A percentile compares a stretch with the other conserved stretches of the same genome.
Evolutionary conservation across 345 rosid species (phyloP).

Genomic region (Alliaria petiolata): DNA sequence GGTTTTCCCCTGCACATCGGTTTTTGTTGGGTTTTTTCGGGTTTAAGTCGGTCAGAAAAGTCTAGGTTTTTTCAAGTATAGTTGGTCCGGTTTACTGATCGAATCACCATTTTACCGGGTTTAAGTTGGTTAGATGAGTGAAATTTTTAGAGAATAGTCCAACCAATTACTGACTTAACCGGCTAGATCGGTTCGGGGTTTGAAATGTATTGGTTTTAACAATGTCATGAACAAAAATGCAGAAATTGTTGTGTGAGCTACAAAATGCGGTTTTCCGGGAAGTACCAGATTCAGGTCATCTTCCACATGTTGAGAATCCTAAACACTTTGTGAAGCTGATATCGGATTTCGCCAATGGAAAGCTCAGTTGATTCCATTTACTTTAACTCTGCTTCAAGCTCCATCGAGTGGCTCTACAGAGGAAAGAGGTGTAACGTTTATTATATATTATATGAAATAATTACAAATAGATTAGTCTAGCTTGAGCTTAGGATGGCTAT

Average conservation of each 20-base stretch:
- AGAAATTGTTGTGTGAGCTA: slow-evolving; percentile 65
- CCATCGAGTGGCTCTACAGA: background rate
- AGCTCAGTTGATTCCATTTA: slow-evolving; percentile 3
- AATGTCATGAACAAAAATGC: slow-evolving; percentile 13
- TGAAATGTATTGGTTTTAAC: background rate
- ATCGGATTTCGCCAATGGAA: slow-evolving; percentile 35
- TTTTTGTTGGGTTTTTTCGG: no score
- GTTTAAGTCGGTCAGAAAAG: no score
- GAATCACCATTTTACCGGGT: background rate
- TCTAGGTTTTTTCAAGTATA: background rate
- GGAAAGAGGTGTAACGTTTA: background rate
- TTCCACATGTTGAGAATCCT: slow-evolving; percentile 79
- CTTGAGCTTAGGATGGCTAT: background rate
- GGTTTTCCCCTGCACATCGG: no score
- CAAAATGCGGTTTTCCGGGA: slow-evolving; percentile 45
- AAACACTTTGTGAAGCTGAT: slow-evolving; percentile 48
- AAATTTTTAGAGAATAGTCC: no score
- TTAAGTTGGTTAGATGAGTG: no score
- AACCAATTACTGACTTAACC: no score
- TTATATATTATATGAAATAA: background rate
- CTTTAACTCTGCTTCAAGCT: background rate
- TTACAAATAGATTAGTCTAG: slow-evolving; percentile 7
- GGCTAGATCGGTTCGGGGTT: no score
- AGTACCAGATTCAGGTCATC: slow-evolving; percentile 62
- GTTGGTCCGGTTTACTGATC: background rate